Evolutionary conservation across 495 filamentous ascomycete species (phyloP).

Genomic region (Lasiosphaeriaceae sp.): DNA sequence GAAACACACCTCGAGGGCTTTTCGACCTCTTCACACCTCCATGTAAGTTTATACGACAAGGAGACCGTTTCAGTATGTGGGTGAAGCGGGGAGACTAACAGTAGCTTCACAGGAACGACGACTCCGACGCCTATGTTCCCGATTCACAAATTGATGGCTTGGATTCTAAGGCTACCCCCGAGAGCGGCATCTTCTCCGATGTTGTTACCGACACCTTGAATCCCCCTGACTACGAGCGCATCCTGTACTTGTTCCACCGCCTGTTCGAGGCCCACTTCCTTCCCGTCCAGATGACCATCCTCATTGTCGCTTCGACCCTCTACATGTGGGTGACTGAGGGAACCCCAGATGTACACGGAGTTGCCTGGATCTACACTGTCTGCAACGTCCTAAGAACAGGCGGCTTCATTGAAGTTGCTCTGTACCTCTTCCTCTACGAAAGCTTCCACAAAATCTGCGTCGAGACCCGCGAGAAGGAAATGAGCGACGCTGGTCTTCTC

Average conservation of each 20-base stretch:
- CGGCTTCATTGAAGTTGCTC: conserved; percentile 56
- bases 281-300: conserved; percentile 57
- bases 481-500: conserved; percentile 55
- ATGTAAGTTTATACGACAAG: conserved; percentile 33
- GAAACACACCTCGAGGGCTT: conserved; percentile 45
- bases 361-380: conserved; percentile 51
- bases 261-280: conserved; percentile 69
- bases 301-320: conserved; percentile 55
- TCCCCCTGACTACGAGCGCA: conserved; percentile 42
- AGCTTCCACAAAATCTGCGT: conserved; percentile 56
- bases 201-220: conserved; percentile 42
- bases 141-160: conserved; percentile 38
- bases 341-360: conserved; percentile 41
- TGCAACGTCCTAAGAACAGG: conserved; percentile 54
- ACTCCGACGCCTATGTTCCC: conserved; percentile 43
- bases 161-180: conserved; percentile 31
- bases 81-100: too few relatives aligned
- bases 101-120: conserved; percentile 26
- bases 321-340: conserved; percentile 49
- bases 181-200: conserved; percentile 47
- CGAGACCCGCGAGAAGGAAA: conserved; percentile 55
- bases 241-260: conserved; percentile 51
- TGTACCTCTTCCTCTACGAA: conserved; percentile 61
- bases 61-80: too few relatives aligned
- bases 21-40: conserved; percentile 47